Evolutionary conservation across 345 rosid species (phyloP).

Genomic region (Bruguiera sexangula): DNA sequence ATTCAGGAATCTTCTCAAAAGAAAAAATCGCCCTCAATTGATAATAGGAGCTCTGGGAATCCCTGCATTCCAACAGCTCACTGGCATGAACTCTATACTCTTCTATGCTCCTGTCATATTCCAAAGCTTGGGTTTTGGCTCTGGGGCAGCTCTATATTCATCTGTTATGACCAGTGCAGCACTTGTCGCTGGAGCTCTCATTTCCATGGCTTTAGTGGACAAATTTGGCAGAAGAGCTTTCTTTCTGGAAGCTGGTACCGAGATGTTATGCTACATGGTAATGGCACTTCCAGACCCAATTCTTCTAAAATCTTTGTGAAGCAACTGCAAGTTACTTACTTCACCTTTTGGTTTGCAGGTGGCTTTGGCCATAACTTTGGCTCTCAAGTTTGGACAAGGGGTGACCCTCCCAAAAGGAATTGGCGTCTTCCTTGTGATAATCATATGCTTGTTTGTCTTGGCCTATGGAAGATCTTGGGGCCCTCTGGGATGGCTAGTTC

Average conservation of each 20-base stretch:
- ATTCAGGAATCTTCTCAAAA: constrained; percentile 24
- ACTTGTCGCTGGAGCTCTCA: constrained; percentile 22
- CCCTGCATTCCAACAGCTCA: constrained; percentile 49
- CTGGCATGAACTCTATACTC: constrained; percentile 45
- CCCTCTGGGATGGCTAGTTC: constrained; percentile 23
- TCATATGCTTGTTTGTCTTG: constrained; percentile 3
- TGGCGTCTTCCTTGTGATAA: no score
- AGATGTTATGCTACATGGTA: constrained; percentile 40
- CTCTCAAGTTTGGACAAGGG: no score
- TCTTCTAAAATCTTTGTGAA: no score
- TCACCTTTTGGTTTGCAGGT: neutral
- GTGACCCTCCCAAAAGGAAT: no score
- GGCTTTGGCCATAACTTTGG: no score
- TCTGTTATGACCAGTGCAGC: constrained; percentile 41
- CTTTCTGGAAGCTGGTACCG: constrained; percentile 45
- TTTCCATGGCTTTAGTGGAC: constrained; percentile 33
- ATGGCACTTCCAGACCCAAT: neutral
- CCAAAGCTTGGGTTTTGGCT: constrained; percentile 47
- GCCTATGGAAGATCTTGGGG: constrained; percentile 35
- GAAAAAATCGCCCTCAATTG: constrained; percentile 30
- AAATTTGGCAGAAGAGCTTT: constrained; percentile 40
- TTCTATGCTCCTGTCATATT: constrained; percentile 54
- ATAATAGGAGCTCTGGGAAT: constrained; percentile 28
- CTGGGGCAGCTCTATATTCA: constrained; percentile 32
- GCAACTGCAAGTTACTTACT: no score